A percentile compares a stretch with the other conserved stretches of the same genome.
Evolutionary conservation across 768 basidiomycete genomes (phyloP).

Genomic region (Mycena haematopus): DNA sequence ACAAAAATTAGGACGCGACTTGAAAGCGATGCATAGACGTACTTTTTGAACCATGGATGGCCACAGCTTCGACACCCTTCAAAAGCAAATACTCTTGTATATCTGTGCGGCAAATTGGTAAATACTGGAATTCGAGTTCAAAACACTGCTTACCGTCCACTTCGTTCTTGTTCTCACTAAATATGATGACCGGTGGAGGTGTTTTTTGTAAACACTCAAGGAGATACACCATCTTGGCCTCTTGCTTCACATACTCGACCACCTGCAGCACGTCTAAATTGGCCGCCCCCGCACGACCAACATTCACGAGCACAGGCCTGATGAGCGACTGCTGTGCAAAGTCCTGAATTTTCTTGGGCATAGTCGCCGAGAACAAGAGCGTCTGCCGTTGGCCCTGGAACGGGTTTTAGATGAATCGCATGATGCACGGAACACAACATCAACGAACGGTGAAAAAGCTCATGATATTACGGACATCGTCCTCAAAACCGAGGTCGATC

Average conservation of each 20-base stretch:
- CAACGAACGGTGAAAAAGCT: slow-evolving; percentile 90
- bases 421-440: not conserved
- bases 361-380: slow-evolving; percentile 95
- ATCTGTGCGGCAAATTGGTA: slow-evolving; percentile 54
- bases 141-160: slow-evolving; percentile 79
- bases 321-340: slow-evolving; percentile 98
- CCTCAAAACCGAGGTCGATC: slow-evolving; percentile 99
- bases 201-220: slow-evolving; percentile 98
- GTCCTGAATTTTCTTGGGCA: slow-evolving; percentile 99
- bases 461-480: slow-evolving; percentile 99
- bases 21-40: slow-evolving; percentile 34
- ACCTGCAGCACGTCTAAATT: slow-evolving; percentile 96
- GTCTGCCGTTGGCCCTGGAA: slow-evolving; percentile 93
- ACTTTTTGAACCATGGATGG: slow-evolving; percentile 99
- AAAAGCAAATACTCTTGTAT: slow-evolving; percentile 97
- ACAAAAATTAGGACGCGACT: slow-evolving; percentile 4
- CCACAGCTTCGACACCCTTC: slow-evolving; percentile 98
- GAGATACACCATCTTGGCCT: slow-evolving; percentile 99
- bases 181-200: slow-evolving; percentile 95
- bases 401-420: not conserved
- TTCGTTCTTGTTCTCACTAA: slow-evolving; percentile 99
- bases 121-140: slow-evolving; percentile 6
- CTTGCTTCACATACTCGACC: slow-evolving; percentile 98
- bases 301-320: slow-evolving; percentile 93
- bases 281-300: slow-evolving; percentile 97